Percentiles rank a stretch among this genome's conserved stretches.
Evolutionary conservation across 2,329 filamentous ascomycete genomes (phyloP).

Genomic region (Dryadomyces sulphureus): DNA sequence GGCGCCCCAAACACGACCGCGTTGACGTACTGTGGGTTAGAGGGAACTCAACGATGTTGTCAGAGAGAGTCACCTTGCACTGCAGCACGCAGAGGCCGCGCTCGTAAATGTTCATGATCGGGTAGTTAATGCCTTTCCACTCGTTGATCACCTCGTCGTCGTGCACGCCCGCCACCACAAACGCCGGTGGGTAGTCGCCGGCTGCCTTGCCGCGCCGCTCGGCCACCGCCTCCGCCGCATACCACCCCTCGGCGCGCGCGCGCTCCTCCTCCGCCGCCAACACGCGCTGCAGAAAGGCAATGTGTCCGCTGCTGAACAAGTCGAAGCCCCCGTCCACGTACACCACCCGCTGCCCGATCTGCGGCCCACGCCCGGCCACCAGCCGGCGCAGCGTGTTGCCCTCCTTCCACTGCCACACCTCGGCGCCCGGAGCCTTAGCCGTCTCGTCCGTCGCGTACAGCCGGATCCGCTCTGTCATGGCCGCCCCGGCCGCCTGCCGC

Average conservation of each 20-base stretch:
- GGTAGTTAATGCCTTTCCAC: constrained; percentile 96
- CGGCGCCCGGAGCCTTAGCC: constrained; percentile 61
- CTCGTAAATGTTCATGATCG: constrained; percentile 99
- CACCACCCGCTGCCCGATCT: constrained; percentile 67
- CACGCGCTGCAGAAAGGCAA: constrained; percentile 79
- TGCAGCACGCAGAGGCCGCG: constrained; percentile 89
- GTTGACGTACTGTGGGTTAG: constrained; percentile 64
- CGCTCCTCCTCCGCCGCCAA: constrained; percentile 56
- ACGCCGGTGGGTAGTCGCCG: constrained; percentile 73
- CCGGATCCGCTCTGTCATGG: constrained; percentile 62
- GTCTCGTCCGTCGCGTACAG: constrained; percentile 82
- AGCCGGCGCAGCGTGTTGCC: constrained; percentile 45
- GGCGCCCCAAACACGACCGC: constrained; percentile 82
- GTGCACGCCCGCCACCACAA: constrained; percentile 86
- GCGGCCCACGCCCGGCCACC: constrained; percentile 55
- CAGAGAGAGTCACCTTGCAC: constrained; percentile 51
- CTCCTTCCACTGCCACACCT: constrained; percentile 69
- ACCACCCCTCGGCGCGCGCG: constrained; percentile 60
- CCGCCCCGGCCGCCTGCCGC: constrained; percentile 43
- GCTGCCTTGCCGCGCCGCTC: constrained; percentile 41
- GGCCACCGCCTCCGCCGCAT: constrained; percentile 44
- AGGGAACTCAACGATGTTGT: no score
- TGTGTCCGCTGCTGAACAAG: constrained; percentile 91
- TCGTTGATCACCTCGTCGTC: constrained; percentile 90
- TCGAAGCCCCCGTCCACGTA: constrained; percentile 98